Conservation (phyloP, 257 asterid species). For the Fraxinus excelsior region DNA sequence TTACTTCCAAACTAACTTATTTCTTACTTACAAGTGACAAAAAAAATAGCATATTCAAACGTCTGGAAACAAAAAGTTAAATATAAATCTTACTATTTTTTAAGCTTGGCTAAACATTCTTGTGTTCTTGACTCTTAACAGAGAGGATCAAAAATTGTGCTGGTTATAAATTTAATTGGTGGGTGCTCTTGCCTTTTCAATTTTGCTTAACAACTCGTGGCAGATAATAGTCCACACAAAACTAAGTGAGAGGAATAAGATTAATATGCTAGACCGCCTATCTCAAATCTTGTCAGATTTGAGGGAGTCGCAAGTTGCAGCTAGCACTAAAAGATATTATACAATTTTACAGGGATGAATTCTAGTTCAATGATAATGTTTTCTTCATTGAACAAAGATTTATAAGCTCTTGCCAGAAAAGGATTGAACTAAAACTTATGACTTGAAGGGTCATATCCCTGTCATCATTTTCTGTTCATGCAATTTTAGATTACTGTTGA, state of each 20-base stretch:
- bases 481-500: background rate
- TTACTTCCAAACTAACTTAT: no score
- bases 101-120: background rate
- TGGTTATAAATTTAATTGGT: background rate
- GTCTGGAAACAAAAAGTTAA: background rate
- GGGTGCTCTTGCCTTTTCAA: background rate
- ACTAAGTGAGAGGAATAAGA: background rate
- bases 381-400: background rate
- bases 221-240: background rate
- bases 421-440: background rate
- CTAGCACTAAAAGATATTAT: background rate
- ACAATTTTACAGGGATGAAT: background rate
- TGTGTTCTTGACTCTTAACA: background rate
- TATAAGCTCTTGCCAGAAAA: background rate
- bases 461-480: background rate
- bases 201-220: background rate
- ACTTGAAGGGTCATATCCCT: background rate
- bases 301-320: background rate
- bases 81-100: background rate
- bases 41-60: no score
- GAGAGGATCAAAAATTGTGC: background rate
- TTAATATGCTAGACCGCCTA: background rate
- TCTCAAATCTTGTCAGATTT: background rate
- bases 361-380: background rate
- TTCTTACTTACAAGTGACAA: no score